Percentiles rank a stretch among this genome's conserved stretches.
phyloP scores from a whole-genome alignment of 352 stramenopile species.

The Thalassiosira pacifica region DNA sequence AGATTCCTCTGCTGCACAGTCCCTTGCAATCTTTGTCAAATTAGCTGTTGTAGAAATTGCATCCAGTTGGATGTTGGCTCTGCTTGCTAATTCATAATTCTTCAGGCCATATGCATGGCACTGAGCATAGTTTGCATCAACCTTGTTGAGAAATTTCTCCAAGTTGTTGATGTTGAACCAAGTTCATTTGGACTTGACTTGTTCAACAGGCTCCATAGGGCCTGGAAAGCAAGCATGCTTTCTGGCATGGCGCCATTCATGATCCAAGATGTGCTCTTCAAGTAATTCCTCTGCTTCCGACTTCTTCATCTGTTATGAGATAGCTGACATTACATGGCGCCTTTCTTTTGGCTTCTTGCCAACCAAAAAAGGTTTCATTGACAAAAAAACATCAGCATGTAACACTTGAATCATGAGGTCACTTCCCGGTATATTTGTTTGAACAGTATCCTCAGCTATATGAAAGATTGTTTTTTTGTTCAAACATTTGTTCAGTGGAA shows the following conservation, averaged over 20 bases:
- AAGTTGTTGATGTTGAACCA: neutral
- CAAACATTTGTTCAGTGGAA: no score
- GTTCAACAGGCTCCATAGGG: conserved; percentile 1
- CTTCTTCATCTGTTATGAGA: neutral
- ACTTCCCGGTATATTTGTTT: no score
- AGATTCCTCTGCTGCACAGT: no score
- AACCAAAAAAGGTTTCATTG: no score
- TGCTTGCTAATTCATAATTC: neutral
- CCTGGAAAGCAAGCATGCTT: conserved; percentile 21
- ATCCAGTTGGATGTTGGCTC: neutral
- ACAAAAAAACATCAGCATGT: no score
- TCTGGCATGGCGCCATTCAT: conserved; percentile 22
- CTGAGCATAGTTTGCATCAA: neutral
- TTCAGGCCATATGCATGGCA: neutral
- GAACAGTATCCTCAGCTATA: no score
- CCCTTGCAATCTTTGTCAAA: neutral
- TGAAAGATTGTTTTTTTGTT: no score
- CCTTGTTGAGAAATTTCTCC: neutral
- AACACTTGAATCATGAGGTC: no score
- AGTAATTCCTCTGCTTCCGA: neutral
- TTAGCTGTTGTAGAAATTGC: neutral
- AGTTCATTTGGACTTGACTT: neutral
- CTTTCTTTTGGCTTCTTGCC: neutral
- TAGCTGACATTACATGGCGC: neutral
- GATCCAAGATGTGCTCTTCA: neutral